Percentiles rank a stretch among this genome's conserved stretches.
Evolutionary conservation across 208 protist species (phyloP).

Genomic region (Entamoeba nuttalli): DNA sequence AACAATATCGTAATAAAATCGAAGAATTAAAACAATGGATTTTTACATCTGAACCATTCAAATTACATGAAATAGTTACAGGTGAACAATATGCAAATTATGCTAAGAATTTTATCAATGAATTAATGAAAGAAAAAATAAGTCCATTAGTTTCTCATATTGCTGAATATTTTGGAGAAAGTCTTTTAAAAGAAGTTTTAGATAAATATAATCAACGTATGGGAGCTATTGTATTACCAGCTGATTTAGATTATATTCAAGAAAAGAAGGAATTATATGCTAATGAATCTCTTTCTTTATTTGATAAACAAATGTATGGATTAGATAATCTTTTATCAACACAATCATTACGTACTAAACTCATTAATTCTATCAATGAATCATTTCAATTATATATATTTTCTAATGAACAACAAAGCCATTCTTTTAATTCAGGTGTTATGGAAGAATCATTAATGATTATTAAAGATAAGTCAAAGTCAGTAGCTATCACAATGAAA

Average conservation of each 20-base stretch:
- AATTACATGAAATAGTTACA: neutral
- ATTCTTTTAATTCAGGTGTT: neutral
- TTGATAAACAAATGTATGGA: neutral
- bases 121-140: neutral
- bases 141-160: neutral
- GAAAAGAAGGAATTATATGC: neutral
- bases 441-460: neutral
- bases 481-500: neutral
- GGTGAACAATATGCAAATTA: neutral
- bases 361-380: neutral
- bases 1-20: neutral
- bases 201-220: neutral
- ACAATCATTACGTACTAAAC: neutral
- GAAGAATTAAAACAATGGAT: neutral
- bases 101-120: neutral
- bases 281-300: neutral
- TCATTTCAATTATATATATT: neutral
- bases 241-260: neutral
- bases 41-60: neutral
- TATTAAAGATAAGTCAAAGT: neutral
- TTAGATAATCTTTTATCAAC: neutral
- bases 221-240: neutral
- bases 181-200: neutral
- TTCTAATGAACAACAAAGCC: neutral
- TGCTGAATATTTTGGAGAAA: neutral